These are phyloP conservation scores for Penicillium argentinense DNA, from an alignment of 495 filamentous ascomycete species.

Conservation along the genomic window DNA sequence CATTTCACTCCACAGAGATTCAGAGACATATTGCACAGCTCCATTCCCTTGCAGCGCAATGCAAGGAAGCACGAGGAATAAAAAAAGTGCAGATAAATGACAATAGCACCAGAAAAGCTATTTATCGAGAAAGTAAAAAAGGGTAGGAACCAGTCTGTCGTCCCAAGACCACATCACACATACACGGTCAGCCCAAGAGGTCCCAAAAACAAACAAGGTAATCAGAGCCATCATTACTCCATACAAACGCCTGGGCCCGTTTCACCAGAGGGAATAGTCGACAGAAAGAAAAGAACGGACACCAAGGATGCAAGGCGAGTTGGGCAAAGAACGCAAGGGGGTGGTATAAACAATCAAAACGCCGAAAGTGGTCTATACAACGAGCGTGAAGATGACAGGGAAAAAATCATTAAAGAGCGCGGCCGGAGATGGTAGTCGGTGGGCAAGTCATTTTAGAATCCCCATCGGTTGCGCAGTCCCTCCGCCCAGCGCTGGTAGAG, in stretches of 20 bases:
- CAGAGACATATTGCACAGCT: not conserved
- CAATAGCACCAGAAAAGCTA: not conserved
- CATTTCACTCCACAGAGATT: not conserved
- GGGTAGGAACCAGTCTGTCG: not conserved
- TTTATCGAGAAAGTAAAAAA: not conserved
- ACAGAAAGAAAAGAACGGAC: conserved; percentile 20
- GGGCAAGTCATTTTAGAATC: conserved; percentile 34
- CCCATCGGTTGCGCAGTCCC: conserved; percentile 79
- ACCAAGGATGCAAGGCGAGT: conserved; percentile 24
- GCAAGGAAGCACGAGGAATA: not conserved
- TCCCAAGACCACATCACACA: not conserved
- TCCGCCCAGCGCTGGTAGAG: conserved; percentile 89
- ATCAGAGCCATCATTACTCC: not conserved
- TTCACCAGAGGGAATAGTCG: not conserved
- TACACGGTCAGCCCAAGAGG: not conserved
- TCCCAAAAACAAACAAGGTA: not conserved
- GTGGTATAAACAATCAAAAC: conserved; percentile 23
- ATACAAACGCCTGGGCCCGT: not conserved
- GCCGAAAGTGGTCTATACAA: conserved; percentile 30
- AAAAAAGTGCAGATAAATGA: not conserved
- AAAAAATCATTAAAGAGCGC: not conserved
- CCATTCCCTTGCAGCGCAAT: not conserved
- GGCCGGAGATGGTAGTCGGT: not conserved
- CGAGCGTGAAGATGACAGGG: conserved; percentile 18
- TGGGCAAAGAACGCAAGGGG: conserved; percentile 9